These are phyloP conservation scores for Sisymbrium altissimum DNA, from an alignment of 345 rosid genomes.

Conservation along the genomic window DNA sequence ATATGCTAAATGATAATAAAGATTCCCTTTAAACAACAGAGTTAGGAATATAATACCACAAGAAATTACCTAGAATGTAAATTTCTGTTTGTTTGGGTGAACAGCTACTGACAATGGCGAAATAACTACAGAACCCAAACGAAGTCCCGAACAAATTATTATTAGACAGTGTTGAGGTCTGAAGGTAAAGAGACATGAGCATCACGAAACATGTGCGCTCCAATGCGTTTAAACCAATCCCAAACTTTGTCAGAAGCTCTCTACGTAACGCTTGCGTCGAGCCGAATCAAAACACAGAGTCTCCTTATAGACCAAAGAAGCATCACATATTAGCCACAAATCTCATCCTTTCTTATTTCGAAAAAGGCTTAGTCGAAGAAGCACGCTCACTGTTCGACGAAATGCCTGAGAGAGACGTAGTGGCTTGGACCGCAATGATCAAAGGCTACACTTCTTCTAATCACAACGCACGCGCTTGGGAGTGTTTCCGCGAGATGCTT, in stretches of 20 bases:
- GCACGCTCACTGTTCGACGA: constrained; percentile 48
- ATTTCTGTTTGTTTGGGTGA: no score
- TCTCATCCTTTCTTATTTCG: constrained; percentile 49
- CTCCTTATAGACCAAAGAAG: constrained; percentile 43
- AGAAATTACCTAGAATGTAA: no score
- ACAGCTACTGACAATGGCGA: constrained; percentile 1
- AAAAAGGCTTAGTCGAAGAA: constrained; percentile 71
- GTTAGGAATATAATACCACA: no score
- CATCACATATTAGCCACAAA: constrained; percentile 66
- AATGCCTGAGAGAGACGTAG: constrained; percentile 36
- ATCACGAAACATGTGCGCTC: constrained; percentile 32
- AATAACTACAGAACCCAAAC: not conserved
- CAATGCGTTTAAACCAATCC: constrained; percentile 35
- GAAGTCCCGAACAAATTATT: not conserved
- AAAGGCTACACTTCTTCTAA: constrained; percentile 44
- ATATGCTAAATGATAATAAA: no score
- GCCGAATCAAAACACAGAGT: constrained; percentile 10
- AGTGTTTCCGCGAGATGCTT: constrained; percentile 58
- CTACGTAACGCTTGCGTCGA: constrained; percentile 35
- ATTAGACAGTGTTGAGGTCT: not conserved
- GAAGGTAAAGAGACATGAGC: constrained; percentile 32
- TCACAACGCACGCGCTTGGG: constrained; percentile 47
- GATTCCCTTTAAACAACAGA: no score
- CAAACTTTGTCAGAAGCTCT: constrained; percentile 41
- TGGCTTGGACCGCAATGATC: constrained; percentile 33